Conservation (phyloP, 768 basidiomycete species). For the Leccinellum rugosiceps region DNA sequence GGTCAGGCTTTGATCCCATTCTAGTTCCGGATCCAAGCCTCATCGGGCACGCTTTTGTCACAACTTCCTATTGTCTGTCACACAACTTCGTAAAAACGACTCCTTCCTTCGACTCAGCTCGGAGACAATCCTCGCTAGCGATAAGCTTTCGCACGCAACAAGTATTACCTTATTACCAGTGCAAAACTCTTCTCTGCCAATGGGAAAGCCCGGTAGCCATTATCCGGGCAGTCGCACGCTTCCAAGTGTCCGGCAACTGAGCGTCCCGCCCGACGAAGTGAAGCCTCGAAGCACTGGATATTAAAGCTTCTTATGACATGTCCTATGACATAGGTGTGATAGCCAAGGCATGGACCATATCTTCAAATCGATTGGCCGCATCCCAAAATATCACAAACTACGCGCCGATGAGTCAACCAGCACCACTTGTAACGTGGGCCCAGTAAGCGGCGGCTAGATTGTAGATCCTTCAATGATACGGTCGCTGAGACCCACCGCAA, state of each 20-base stretch:
- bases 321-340: not conserved
- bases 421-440: not conserved
- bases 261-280: slow-evolving; percentile 9
- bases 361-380: slow-evolving; percentile 4
- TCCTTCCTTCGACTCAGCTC: not conserved
- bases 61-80: slow-evolving; percentile 2
- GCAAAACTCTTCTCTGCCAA: slow-evolving; percentile 1
- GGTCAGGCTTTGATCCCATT: slow-evolving; percentile 19
- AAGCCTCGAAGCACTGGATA: slow-evolving; percentile 14
- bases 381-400: slow-evolving; percentile 10
- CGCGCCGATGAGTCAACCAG: not conserved
- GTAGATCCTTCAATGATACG: slow-evolving; percentile 13
- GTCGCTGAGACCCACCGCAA: no score
- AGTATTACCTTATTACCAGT: not conserved
- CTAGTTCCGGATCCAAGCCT: slow-evolving; percentile 15
- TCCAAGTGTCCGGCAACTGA: slow-evolving; percentile 19
- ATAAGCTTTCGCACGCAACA: not conserved
- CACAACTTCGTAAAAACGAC: not conserved
- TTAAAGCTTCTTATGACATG: slow-evolving; percentile 8
- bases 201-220: slow-evolving; percentile 17
- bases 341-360: not conserved
- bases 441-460: slow-evolving; percentile 12
- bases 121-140: not conserved
- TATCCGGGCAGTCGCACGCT: slow-evolving; percentile 20
- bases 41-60: slow-evolving; percentile 6